Conservation (phyloP, 2,329 filamentous ascomycete genomes). For the Cladosporium colombiae region DNA sequence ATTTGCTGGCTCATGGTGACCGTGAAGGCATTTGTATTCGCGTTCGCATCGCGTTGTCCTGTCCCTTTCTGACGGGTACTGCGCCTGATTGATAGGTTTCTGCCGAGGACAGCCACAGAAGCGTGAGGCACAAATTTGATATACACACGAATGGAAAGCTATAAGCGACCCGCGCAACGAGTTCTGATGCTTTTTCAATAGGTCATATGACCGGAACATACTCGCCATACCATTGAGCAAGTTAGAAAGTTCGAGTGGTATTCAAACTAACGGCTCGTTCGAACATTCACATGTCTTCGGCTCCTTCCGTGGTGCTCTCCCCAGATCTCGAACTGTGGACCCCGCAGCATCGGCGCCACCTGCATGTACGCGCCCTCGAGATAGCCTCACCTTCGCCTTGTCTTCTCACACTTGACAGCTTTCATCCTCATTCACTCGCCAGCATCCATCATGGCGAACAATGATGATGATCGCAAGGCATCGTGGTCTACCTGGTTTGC, state of each 20-base stretch:
- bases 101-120: background rate
- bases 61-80: background rate
- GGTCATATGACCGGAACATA: background rate
- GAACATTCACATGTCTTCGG: background rate
- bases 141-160: background rate
- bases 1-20: background rate
- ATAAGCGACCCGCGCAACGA: background rate
- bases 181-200: too few species aligned
- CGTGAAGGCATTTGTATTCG: background rate
- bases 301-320: constrained; percentile 12
- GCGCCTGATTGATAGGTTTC: background rate
- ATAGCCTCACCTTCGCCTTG: background rate
- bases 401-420: too few species aligned
- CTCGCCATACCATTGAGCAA: too few species aligned
- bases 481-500: constrained; percentile 12
- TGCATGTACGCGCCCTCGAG: background rate
- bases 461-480: background rate
- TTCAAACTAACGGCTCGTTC: background rate
- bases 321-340: constrained; percentile 2
- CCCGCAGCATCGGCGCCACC: constrained; percentile 8
- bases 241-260: background rate
- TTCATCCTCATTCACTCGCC: background rate
- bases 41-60: background rate
- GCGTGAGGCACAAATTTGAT: background rate
- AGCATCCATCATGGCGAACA: background rate